Evolutionary conservation across 768 basidiomycete genomes (phyloP), one percentile per base, ranked within the genome.

Genomic region (Phaeotremella skinneri): DNA sequence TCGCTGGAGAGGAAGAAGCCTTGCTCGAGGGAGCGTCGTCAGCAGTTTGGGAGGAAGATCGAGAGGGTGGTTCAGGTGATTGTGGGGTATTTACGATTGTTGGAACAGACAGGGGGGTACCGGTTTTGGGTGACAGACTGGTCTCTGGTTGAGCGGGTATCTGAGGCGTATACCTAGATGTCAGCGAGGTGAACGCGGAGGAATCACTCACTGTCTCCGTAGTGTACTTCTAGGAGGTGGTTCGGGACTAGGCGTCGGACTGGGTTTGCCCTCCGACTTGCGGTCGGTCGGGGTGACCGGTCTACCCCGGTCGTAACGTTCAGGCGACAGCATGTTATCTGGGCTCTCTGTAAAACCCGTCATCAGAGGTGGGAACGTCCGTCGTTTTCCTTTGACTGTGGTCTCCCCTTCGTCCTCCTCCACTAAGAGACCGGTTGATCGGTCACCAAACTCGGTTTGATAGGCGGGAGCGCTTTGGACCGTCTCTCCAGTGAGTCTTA

Each of bases 161-260:
- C n/a, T n/a, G n/a, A n/a, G n/a, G n/a, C n/a, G n/a, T n/a, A n/a
- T n/a, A n/a, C n/a, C n/a, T n/a, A n/a, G n/a, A n/a, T n/a, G n/a
- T n/a, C n/a, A n/a, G n/a, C n/a, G n/a, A n/a, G n/a, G n/a, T n/a
- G n/a, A n/a, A n/a, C n/a, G n/a, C n/a, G n/a, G n/a, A n/a, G n/a
- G n/a, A n/a, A n/a, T n/a, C 3, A 63, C 68, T 70, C 57, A 70
- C 68, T 56, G 58, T 20, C 30, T 25, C 25, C 68, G 66, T 27
- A 59, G 48, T 6, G 64, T 51, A 52, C 68, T 70, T 34, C 62
- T 58, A 25, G 66, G 64, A 41, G 68, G 68, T 23, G 66, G 64
- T 54, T 70, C 65, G 5, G 68, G 68, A 61, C 68, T 70, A 49
- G 54, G 53, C 16, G 41, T 48, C 21, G 63, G 67, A 62, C 66